Base-by-base conservation (phyloP, 495 filamentous ascomycete genomes). In the Bathelium albidoporum region DNA sequence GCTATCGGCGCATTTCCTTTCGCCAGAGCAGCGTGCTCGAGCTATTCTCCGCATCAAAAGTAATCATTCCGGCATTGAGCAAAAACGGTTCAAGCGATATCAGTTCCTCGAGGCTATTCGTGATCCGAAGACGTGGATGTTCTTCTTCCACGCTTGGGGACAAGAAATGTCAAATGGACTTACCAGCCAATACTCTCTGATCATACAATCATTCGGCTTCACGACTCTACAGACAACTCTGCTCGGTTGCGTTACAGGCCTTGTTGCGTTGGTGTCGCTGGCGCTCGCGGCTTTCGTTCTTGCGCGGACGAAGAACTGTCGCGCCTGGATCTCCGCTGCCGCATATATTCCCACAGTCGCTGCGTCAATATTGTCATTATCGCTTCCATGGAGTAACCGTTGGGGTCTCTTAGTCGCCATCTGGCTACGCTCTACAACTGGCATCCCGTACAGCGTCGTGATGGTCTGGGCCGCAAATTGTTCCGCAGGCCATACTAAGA, bases 121-220 rank as follows among this genome's bases (percentile, higher is more conserved):
- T 61, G 71, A 73, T 52, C 65, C 64, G 7, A 70, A 72, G 61
- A 69, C 70, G 45, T 73, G 71, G 69, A 58, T 72, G n/a, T 73
- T 71, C 66, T 76, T 76, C 59, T 62, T 77, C 16, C 74, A 78
- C 59, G 69, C 76, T n/a, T 75, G 71, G 71, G 73, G 73, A 1
- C 74, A 76, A 62, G 76, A 76, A 60, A 77, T 75, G 73, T 73
- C 75, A 16, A 78, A 78, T 32, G 75, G 76, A 49, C 65, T 77
- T 3, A 77, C 73, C 12, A 78, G 75, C 59, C 75, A 77, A 62
- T 77, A 76, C 59, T 77, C 75, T 1, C 68, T 77, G n/a, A 76
- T 77, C 61, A 78, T 77, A 55, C 73, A 72, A 28, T 76, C 74
- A 1, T 76, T 77, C 43, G 76, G 75, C 1, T 78, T 78, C 59